These are phyloP conservation scores for Rubia peregrina DNA, from an alignment of 305 asterid species.

Conservation along the genomic window DNA sequence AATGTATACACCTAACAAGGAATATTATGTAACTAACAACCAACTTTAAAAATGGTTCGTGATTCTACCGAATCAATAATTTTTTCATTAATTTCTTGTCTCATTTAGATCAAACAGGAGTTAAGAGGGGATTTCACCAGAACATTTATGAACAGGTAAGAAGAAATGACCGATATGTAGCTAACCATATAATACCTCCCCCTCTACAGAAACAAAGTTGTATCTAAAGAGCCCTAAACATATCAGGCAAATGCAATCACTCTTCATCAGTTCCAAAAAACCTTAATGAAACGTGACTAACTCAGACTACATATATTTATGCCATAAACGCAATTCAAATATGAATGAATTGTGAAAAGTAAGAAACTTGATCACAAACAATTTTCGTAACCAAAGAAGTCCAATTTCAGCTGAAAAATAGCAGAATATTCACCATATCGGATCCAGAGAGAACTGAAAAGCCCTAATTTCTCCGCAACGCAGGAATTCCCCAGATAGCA, in stretches of 20 bases:
- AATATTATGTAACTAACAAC: too few relatives aligned
- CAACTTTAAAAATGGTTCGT: background rate
- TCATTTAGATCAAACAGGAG: background rate
- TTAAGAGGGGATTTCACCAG: too few relatives aligned
- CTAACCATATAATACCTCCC: background rate
- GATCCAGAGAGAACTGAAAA: conserved; percentile 11
- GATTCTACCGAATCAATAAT: too few relatives aligned
- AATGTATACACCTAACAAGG: background rate
- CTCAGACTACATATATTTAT: background rate
- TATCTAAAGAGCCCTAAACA: background rate
- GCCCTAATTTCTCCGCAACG: conserved; percentile 15
- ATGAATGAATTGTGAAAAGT: background rate
- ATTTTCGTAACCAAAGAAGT: background rate
- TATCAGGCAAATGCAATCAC: background rate
- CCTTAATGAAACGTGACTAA: background rate
- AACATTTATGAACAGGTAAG: background rate
- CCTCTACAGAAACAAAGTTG: background rate
- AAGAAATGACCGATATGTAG: too few relatives aligned
- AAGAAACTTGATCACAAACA: background rate
- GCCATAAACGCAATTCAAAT: background rate
- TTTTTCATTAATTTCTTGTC: background rate
- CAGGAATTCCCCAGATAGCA: conserved; percentile 8
- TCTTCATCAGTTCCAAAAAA: background rate
- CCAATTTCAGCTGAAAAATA: background rate
- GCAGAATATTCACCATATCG: conserved; percentile 18